phyloP scores from a whole-genome alignment of 2,329 filamentous ascomycete species.

The Verticillium tricorpus region DNA sequence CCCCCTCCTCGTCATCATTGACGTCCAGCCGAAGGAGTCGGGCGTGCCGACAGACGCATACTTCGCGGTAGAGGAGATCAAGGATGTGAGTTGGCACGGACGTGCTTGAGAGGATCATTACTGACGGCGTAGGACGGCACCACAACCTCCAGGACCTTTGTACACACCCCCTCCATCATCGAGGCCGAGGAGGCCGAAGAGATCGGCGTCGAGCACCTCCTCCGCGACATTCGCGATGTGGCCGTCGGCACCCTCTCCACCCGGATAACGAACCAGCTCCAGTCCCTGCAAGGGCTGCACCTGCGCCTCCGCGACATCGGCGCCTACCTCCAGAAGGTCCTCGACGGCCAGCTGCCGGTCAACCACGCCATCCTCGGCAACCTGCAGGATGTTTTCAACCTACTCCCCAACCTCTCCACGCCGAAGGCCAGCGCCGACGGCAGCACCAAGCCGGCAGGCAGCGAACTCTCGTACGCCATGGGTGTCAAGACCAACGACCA shows the following conservation, averaged over 20 bases:
- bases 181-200: constrained; percentile 99
- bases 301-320: constrained; percentile 93
- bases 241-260: constrained; percentile 95
- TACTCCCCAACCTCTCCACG: constrained; percentile 90
- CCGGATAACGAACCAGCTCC: constrained; percentile 93
- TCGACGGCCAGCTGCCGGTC: constrained; percentile 86
- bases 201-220: constrained; percentile 95
- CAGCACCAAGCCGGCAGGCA: constrained; percentile 57
- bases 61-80: constrained; percentile 99
- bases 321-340: constrained; percentile 90
- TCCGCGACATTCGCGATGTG: constrained; percentile 96
- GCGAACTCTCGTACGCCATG: constrained; percentile 92
- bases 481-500: constrained; percentile 99
- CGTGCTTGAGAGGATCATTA: constrained; percentile 1
- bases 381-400: constrained; percentile 98
- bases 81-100: constrained; percentile 67
- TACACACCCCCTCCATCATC: constrained; percentile 96
- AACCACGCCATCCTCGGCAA: constrained; percentile 98
- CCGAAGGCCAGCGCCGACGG: constrained; percentile 57
- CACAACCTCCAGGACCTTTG: constrained; percentile 93
- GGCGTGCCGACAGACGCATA: constrained; percentile 98
- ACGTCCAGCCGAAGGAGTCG: constrained; percentile 96
- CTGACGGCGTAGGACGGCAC: constrained; percentile 72
- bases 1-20: constrained; percentile 93
- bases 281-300: constrained; percentile 94